phyloP scores from a whole-genome alignment of 495 filamentous ascomycete genomes.

The Letharia columbiana region DNA sequence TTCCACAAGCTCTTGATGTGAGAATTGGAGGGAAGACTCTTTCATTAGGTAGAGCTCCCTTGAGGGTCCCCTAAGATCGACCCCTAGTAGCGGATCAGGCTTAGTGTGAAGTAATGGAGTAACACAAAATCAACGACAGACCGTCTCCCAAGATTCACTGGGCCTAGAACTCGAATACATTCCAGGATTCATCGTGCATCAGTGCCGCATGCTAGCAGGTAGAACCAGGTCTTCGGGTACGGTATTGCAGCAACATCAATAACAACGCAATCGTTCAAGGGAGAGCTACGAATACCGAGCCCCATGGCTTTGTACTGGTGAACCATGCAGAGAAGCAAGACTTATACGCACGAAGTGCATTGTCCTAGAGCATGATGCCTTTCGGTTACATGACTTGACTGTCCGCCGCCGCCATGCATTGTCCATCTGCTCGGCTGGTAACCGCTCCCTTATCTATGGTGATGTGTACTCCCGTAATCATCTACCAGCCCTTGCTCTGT shows the following conservation, averaged over 20 bases:
- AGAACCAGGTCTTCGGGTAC: not conserved
- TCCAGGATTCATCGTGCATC: not conserved
- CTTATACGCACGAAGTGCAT: not conserved
- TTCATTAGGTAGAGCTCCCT: not conserved
- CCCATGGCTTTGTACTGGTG: not conserved
- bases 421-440: not conserved
- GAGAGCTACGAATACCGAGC: not conserved
- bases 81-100: not conserved
- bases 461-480: not conserved
- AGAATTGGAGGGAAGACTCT: not conserved
- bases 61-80: not conserved
- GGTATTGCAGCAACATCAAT: not conserved
- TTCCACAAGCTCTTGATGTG: not conserved
- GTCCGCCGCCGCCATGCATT: not conserved
- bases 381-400: not conserved
- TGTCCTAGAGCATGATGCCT: not conserved
- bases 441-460: not conserved
- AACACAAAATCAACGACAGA: slow-evolving; percentile 3
- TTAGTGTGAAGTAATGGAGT: not conserved
- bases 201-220: not conserved
- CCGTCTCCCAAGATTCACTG: not conserved
- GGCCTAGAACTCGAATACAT: not conserved
- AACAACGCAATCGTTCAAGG: not conserved
- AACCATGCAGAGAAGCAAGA: not conserved
- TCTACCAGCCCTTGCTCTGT: not conserved